These are phyloP conservation scores for Phytomonas sp. DNA, from an alignment of 208 protist genomes.

Conservation along the genomic window DNA sequence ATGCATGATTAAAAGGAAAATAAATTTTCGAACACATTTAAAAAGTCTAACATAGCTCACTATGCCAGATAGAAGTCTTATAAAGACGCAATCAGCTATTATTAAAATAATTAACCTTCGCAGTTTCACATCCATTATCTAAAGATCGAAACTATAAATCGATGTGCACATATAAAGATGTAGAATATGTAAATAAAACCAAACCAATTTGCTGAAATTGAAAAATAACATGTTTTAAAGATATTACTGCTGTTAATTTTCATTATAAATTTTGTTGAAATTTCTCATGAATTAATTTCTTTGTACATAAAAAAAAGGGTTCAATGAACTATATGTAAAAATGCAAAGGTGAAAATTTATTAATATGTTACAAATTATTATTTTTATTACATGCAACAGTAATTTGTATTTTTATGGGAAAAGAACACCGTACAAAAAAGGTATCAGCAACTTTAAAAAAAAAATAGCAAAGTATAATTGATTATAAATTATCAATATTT, in stretches of 20 bases:
- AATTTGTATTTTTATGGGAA: background rate
- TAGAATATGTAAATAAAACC: background rate
- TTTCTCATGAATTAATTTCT: background rate
- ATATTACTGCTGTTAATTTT: constrained; percentile 2
- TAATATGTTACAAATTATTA: constrained; percentile 1
- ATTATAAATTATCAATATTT: no score
- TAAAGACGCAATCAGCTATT: background rate
- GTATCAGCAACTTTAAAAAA: constrained; percentile 2
- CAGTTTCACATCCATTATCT: background rate
- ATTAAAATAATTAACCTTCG: background rate
- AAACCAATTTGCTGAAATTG: constrained; percentile 1
- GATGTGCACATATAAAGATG: background rate
- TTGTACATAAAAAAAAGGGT: constrained; percentile 1
- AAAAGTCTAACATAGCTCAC: background rate
- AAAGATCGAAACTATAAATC: background rate
- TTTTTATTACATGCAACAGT: constrained; percentile 4
- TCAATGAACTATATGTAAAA: constrained; percentile 3
- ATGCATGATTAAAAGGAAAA: background rate
- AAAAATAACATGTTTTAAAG: background rate
- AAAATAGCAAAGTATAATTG: constrained; percentile 4
- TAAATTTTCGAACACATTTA: background rate
- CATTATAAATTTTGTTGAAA: constrained; percentile 7
- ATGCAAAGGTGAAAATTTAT: constrained; percentile 2
- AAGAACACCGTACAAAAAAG: constrained; percentile 4
- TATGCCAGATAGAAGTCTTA: background rate